Conservation (phyloP, 106 monocot species). For the Hemerocallis citrina region DNA sequence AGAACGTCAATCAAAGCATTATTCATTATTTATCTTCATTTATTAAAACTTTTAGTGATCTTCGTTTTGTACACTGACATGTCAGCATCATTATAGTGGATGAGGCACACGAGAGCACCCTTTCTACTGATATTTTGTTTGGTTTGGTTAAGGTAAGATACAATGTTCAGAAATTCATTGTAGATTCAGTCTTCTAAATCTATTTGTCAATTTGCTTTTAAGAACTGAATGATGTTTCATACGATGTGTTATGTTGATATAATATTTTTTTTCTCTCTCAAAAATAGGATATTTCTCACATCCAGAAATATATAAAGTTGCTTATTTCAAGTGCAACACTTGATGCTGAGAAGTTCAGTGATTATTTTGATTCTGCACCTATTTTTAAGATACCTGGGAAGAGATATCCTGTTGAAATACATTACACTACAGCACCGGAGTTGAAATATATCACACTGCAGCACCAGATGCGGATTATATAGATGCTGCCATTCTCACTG, state of each 20-base stretch:
- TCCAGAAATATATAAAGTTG: slow-evolving; percentile 64
- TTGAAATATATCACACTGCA: slow-evolving; percentile 54
- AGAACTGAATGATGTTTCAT: not conserved
- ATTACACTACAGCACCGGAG: too few relatives aligned
- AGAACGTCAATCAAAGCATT: not conserved
- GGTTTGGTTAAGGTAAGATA: slow-evolving; percentile 11
- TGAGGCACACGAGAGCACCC: slow-evolving; percentile 71
- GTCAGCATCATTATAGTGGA: slow-evolving; percentile 84
- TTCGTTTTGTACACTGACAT: not conserved
- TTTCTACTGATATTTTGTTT: slow-evolving; percentile 17
- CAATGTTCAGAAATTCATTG: not conserved
- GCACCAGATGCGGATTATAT: slow-evolving; percentile 80
- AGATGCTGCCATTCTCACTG: slow-evolving; percentile 70
- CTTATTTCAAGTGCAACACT: slow-evolving; percentile 88
- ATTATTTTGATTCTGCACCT: slow-evolving; percentile 69
- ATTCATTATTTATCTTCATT: not conserved
- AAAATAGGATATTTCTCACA: slow-evolving; percentile 78
- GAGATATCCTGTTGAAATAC: slow-evolving; percentile 71
- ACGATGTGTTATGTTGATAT: not conserved
- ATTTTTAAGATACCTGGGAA: slow-evolving; percentile 80
- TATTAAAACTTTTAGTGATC: not conserved
- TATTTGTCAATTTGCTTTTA: not conserved
- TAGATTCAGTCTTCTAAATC: not conserved
- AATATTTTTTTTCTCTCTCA: not conserved
- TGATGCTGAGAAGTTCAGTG: slow-evolving; percentile 89